Evolutionary conservation across 2,329 filamentous ascomycete species (phyloP), one percentile per base, ranked within the genome.

Genomic region (Aspergillus sp.): DNA sequence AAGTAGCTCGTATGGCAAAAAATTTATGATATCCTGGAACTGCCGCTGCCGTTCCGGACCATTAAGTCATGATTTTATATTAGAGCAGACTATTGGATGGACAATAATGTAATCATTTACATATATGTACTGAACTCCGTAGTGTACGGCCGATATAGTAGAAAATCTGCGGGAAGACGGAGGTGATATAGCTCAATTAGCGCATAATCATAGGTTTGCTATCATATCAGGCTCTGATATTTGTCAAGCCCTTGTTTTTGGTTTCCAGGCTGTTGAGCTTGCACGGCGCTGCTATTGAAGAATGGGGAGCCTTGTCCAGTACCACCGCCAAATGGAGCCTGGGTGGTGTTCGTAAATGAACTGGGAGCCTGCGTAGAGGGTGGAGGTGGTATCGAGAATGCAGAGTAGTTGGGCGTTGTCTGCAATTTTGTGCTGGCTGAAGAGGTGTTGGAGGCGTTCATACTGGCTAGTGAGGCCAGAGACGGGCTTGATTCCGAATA

Each of bases 191-290:
- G 17, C 32, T 13, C 47, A 47, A 49, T 47, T 55, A 39, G 39
- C 8, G 47, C 49, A n/a, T 30, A 51, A 45, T 36, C 18, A 42
- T 38, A 41, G 17, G 8, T 26, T 39, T 26, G 32, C 17, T 26
- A 47, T 68, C 63, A 85, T 58, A 85, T 66, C 60, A 85, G 74
- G 68, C 82, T 85, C 63, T 84, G 80, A 66, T 80, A 85, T 59
- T 81, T 82, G 68, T 84, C 82, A 57, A 85, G 66, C 2, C 81
- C 82, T 55, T 70, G 68, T 60, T 70, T 75, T 59, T 65, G 73
- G 53, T 68, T 62, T 30, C 58, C 57, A 42, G 63, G 59, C n/a
- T 66, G 59, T 17, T 66, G 59, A 49, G 68, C 63, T n/a, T 62
- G 53, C 15, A 55, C 55, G 34, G 45, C 45, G 53, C 64, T 64